Conservation (phyloP, 2,329 filamentous ascomycete genomes). For the Phyllosticta citribraziliensis region DNA sequence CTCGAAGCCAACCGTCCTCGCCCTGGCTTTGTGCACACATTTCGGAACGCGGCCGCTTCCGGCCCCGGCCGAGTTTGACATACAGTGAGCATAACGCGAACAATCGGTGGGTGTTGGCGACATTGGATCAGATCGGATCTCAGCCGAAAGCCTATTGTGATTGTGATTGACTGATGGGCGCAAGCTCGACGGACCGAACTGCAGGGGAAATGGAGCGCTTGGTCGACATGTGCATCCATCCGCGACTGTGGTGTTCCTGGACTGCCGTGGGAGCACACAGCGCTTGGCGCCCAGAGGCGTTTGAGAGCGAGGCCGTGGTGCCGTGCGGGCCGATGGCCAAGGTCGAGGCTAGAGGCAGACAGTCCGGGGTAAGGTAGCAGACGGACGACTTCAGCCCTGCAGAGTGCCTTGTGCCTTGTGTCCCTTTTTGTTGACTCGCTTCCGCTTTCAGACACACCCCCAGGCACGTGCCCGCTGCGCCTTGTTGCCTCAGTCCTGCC, state of each 20-base stretch:
- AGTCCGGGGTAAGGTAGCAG: too few relatives aligned
- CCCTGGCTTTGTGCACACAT: background rate
- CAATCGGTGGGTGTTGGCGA: background rate
- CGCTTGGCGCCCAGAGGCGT: too few relatives aligned
- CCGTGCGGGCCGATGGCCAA: background rate
- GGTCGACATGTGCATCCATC: too few relatives aligned
- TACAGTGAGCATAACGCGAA: background rate
- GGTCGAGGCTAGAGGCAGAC: background rate
- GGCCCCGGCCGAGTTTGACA: background rate
- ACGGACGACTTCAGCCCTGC: background rate
- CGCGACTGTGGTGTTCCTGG: too few relatives aligned
- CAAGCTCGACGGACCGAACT: too few relatives aligned
- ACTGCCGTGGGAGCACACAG: too few relatives aligned
- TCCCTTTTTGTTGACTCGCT: background rate
- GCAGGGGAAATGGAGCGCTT: too few relatives aligned
- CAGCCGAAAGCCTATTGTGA: background rate
- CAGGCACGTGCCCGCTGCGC: background rate
- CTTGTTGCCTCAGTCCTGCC: background rate
- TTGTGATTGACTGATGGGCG: too few relatives aligned
- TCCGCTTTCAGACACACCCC: background rate
- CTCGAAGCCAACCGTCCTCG: background rate
- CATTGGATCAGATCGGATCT: background rate
- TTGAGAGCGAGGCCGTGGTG: background rate
- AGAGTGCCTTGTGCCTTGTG: background rate
- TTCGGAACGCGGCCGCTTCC: background rate